Conservation (phyloP, 257 asterid species). For the Buddleja alternifolia region DNA sequence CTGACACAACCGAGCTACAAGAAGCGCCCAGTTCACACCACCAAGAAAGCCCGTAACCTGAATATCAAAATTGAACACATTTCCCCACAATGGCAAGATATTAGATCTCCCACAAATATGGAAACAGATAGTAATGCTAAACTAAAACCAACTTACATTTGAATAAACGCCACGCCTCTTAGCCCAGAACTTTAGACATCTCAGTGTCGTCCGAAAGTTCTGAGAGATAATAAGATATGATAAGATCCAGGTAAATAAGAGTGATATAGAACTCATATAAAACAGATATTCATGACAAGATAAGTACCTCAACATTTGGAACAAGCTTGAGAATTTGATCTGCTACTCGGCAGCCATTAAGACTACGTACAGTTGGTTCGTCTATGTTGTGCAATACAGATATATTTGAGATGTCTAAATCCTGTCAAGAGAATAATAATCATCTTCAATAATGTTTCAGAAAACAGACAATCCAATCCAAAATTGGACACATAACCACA, state of each 20-base stretch:
- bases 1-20: conserved; percentile 93
- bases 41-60: conserved; percentile 99
- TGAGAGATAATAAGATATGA: conserved; percentile 27
- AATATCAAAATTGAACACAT: neutral
- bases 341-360: conserved; percentile 95
- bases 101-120: neutral
- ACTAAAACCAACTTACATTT: conserved; percentile 56
- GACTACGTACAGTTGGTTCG: conserved; percentile 90
- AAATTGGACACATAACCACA: neutral
- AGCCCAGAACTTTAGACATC: conserved; percentile 93
- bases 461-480: neutral
- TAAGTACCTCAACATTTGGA: conserved; percentile 76
- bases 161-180: conserved; percentile 94
- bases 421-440: conserved; percentile 49
- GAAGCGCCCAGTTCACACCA: conserved; percentile 97
- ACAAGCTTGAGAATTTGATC: conserved; percentile 93
- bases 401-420: conserved; percentile 78
- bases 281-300: neutral
- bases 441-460: conserved; percentile 1
- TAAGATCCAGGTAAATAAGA: neutral
- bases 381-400: conserved; percentile 80
- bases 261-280: neutral
- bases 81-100: neutral
- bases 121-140: neutral
- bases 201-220: conserved; percentile 80